Percentiles rank a stretch among this genome's conserved stretches.
Conservation (phyloP, 192 early-diverging fungal species). For the Umbelopsis isabellina region DNA sequence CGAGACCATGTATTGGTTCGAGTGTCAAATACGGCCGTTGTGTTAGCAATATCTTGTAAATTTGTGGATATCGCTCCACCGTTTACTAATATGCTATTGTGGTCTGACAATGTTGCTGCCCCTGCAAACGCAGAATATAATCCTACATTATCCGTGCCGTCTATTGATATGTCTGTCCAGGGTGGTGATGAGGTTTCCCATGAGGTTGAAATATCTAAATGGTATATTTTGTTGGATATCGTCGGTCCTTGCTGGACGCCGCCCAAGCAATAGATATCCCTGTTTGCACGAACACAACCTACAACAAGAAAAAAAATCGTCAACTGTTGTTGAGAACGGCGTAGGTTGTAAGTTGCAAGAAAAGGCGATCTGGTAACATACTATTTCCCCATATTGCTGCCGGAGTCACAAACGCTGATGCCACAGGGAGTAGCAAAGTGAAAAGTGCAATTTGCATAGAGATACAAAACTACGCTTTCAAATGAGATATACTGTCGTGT, state of each 20-base stretch:
- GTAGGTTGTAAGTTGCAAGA: background rate
- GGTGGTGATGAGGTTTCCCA: slow-evolving; percentile 10
- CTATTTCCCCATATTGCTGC: slow-evolving; percentile 15
- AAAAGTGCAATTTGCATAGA: slow-evolving; percentile 10
- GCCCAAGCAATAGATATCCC: slow-evolving; percentile 3
- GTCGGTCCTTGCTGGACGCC: slow-evolving; percentile 3
- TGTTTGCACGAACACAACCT: slow-evolving; percentile 9
- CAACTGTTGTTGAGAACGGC: too few relatives aligned
- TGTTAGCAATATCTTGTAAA: background rate
- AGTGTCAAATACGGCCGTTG: slow-evolving; percentile 19
- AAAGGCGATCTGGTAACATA: background rate
- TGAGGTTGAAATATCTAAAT: slow-evolving; percentile 10
- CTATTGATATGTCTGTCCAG: background rate
- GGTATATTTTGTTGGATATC: slow-evolving; percentile 6
- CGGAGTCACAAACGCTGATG: background rate
- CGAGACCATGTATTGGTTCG: slow-evolving; percentile 24
- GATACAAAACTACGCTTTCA: slow-evolving; percentile 1
- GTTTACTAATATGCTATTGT: slow-evolving; percentile 13
- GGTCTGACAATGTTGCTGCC: slow-evolving; percentile 16
- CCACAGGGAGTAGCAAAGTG: background rate
- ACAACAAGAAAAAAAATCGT: background rate
- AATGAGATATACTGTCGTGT: background rate
- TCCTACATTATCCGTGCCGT: too few relatives aligned
- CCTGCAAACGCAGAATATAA: slow-evolving; percentile 11
- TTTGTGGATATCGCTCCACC: slow-evolving; percentile 16